phyloP scores from a whole-genome alignment of 495 filamentous ascomycete genomes.

The Tuber melanosporum region DNA sequence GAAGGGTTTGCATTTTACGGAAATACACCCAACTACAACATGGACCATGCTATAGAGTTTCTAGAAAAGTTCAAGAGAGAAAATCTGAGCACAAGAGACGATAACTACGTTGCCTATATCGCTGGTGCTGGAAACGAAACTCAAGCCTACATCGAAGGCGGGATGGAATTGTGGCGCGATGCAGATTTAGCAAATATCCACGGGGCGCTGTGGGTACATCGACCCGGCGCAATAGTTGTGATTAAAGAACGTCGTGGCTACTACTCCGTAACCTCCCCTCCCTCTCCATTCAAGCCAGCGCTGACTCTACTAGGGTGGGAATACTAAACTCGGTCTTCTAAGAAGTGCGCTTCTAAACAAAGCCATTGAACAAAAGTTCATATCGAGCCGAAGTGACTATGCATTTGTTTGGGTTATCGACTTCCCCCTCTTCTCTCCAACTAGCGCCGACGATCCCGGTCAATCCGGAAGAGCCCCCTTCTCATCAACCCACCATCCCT shows the following conservation, averaged over 20 bases:
- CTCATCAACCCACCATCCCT: constrained; percentile 88
- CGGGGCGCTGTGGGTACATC: constrained; percentile 23
- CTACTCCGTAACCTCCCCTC: constrained; percentile 13
- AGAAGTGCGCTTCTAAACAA: constrained; percentile 62
- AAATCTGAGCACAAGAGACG: constrained; percentile 12
- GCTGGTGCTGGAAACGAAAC: constrained; percentile 5
- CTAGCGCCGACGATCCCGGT: constrained; percentile 62
- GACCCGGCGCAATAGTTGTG: constrained; percentile 21
- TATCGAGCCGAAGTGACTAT: constrained; percentile 53
- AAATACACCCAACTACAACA: not conserved
- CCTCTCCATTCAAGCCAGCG: not conserved
- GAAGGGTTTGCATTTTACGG: not conserved
- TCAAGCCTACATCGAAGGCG: constrained; percentile 5
- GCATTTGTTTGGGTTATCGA: constrained; percentile 75
- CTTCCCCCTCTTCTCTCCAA: constrained; percentile 85
- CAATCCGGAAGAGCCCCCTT: constrained; percentile 76
- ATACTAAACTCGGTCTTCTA: constrained; percentile 71
- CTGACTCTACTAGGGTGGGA: constrained; percentile 50
- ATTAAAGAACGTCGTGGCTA: constrained; percentile 22
- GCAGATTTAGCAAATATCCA: constrained; percentile 20
- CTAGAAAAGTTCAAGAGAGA: constrained; percentile 41
- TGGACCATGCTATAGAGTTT: constrained; percentile 36
- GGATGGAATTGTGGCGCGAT: constrained; percentile 14
- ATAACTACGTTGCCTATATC: constrained; percentile 28
- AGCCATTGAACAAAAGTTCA: constrained; percentile 55